Percentiles rank a stretch among this genome's conserved stretches.
Evolutionary conservation across 805 yeast genomes (phyloP).

Genomic region (Saturnispora saitoi): DNA sequence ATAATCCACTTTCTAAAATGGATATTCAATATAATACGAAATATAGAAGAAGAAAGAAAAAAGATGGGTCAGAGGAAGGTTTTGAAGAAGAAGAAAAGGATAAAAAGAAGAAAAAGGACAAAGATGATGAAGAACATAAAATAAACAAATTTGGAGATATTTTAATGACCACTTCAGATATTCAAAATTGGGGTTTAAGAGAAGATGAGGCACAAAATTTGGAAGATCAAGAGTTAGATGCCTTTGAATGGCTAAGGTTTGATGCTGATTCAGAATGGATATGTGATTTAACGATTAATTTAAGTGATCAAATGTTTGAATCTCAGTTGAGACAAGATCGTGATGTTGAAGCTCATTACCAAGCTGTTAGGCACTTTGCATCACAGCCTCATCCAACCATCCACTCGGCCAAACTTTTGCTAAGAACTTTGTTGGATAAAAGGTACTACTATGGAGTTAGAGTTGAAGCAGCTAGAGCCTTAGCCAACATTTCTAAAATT

Average conservation of each 20-base stretch:
- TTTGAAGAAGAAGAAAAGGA: conserved; percentile 21
- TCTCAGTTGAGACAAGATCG: conserved; percentile 91
- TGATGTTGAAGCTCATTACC: conserved; percentile 92
- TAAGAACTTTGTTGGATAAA: conserved; percentile 73
- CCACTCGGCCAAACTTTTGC: conserved; percentile 65
- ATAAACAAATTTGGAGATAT: conserved; percentile 66
- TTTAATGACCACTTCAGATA: conserved; percentile 50
- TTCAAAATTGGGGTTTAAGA: conserved; percentile 54
- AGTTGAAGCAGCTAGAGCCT: conserved; percentile 74
- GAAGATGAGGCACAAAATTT: conserved; percentile 31
- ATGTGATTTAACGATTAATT: conserved; percentile 68
- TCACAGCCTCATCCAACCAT: conserved; percentile 46
- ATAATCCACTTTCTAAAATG: conserved; percentile 74
- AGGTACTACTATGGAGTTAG: conserved; percentile 87
- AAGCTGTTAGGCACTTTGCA: conserved; percentile 69
- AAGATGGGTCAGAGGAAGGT: conserved; percentile 34
- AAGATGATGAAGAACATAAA: conserved; percentile 19
- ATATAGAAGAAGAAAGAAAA: conserved; percentile 71
- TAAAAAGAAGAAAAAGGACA: conserved; percentile 18
- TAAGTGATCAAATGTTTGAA: conserved; percentile 91
- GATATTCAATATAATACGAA: conserved; percentile 95
- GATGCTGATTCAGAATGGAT: conserved; percentile 98
- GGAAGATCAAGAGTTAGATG: conserved; percentile 43
- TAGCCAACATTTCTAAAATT: conserved; percentile 58
- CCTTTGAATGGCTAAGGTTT: conserved; percentile 96